Percentiles rank a stretch among this genome's conserved stretches.
Conservation (phyloP, 2,329 filamentous ascomycete genomes). For the Neophaeococcomyces mojaviensis region DNA sequence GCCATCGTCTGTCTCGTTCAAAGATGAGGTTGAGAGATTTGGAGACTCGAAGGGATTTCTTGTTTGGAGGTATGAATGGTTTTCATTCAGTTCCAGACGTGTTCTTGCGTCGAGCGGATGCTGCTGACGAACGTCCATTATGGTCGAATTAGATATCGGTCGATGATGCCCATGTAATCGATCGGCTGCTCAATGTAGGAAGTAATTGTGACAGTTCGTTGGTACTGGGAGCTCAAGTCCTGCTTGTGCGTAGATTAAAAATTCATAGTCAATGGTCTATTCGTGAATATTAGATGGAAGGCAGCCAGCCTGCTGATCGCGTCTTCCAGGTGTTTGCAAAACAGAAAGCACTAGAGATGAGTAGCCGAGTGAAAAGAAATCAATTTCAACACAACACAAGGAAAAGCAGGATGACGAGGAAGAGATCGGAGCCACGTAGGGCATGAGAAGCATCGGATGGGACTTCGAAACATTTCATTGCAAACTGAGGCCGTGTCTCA, state of each 20-base stretch:
- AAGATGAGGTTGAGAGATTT: background rate
- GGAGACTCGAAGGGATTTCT: slow-evolving; percentile 8
- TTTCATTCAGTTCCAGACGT: background rate
- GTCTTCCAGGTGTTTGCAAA: too few species aligned
- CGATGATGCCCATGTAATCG: too few species aligned
- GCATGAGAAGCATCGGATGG: background rate
- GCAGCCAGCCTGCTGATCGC: too few species aligned
- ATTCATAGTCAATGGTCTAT: too few species aligned
- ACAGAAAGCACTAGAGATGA: too few species aligned
- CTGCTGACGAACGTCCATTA: background rate
- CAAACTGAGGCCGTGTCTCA: background rate
- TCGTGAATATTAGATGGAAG: too few species aligned
- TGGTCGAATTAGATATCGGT: too few species aligned
- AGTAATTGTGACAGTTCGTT: too few species aligned
- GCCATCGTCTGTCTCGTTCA: slow-evolving; percentile 8
- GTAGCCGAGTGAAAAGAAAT: slow-evolving; percentile 4
- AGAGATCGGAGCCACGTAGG: background rate
- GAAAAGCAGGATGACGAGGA: background rate
- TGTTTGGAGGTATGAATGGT: background rate
- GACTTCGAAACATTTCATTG: background rate
- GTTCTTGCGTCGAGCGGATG: background rate
- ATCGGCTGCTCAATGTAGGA: too few species aligned
- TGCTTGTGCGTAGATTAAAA: too few species aligned
- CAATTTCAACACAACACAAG: background rate
- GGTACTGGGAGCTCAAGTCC: too few species aligned